phyloP scores from a whole-genome alignment of 1,284 basidiomycete genomes.

The Rhodotorula sp. region DNA sequence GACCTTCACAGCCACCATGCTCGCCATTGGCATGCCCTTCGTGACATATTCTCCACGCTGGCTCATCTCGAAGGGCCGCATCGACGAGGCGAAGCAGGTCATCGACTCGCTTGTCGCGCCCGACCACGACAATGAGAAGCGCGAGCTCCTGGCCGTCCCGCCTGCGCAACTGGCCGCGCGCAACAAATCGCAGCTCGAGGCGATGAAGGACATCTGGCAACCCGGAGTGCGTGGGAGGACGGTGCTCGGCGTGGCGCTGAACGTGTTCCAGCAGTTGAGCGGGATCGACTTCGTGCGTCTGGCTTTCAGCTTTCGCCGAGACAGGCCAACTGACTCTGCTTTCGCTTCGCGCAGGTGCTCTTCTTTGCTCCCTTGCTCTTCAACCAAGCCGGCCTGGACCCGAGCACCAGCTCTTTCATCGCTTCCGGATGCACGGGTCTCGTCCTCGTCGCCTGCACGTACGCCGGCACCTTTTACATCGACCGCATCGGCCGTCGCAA shows the following conservation, averaged over 20 bases:
- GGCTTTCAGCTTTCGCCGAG: background rate
- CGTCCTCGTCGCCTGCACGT: slow-evolving; percentile 52
- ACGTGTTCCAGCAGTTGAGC: slow-evolving; percentile 26
- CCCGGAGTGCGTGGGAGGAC: slow-evolving; percentile 49
- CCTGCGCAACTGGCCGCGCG: background rate
- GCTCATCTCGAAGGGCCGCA: slow-evolving; percentile 56
- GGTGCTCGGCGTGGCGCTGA: slow-evolving; percentile 56
- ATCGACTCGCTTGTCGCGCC: slow-evolving; percentile 49
- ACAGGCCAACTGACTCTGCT: background rate
- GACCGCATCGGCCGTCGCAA: slow-evolving; percentile 12
- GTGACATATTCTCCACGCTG: slow-evolving; percentile 60
- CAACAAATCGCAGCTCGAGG: slow-evolving; percentile 13
- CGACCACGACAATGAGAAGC: slow-evolving; percentile 47
- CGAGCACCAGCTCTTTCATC: slow-evolving; percentile 7
- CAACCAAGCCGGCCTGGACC: slow-evolving; percentile 47
- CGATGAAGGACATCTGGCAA: slow-evolving; percentile 30
- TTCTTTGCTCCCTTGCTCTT: slow-evolving; percentile 60
- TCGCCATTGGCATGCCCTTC: slow-evolving; percentile 57
- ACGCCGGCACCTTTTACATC: slow-evolving; percentile 23
- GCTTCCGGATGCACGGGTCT: slow-evolving; percentile 57
- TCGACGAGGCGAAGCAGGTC: slow-evolving; percentile 53
- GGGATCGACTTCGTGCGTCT: slow-evolving; percentile 17
- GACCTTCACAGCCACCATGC: slow-evolving; percentile 51
- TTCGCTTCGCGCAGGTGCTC: slow-evolving; percentile 6
- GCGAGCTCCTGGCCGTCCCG: slow-evolving; percentile 32